Evolutionary conservation across 345 rosid species (phyloP), one percentile per base, ranked within the genome.

Genomic region (Arabis alpina): DNA sequence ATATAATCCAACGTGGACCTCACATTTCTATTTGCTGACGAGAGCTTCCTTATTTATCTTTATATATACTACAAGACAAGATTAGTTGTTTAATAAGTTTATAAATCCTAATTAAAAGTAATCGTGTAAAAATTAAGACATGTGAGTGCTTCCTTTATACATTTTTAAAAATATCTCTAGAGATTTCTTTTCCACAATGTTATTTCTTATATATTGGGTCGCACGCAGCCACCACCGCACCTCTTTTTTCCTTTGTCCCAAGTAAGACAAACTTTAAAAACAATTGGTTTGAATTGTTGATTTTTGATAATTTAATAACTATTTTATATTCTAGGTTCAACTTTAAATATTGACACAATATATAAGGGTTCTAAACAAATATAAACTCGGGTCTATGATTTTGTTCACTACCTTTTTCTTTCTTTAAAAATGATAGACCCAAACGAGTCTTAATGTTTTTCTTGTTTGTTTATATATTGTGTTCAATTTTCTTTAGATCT

Each of bases 1-100:
- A 44, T 54, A 72, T 45, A 47, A 56, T 45, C 23, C 42, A 54
- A 47, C 34, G 58, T 41, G 71, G 76, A 64, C 71, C 71, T 55
- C 59, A 56, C 43, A 64, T 9, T 32, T 47, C 37, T 64, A 39
- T 54, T 64, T 72, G 56, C 40, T 54, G 64, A 54, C 32, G 63
- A 43, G 19, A 37, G 11, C 15, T 72, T 47, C 27, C 43, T 55
- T 36, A 12, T 3, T 2, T 28, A 28, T 28, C 30, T 32, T 37
- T 53, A 13, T 8, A 32, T 47, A 63, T 42, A 28, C 19, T 11
- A 19, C 5, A 54, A 54, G 54, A 54, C 25, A 24, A 25, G 47
- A 54, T 54, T 2, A 63, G 34, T 36, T 64, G 43, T 56, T 61
- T 44, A 34, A 43, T 61, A 23, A 24, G 62, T 37, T 44, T 34